Evolutionary conservation across 768 basidiomycete species (phyloP).

Genomic region (Hericium rajendrae): DNA sequence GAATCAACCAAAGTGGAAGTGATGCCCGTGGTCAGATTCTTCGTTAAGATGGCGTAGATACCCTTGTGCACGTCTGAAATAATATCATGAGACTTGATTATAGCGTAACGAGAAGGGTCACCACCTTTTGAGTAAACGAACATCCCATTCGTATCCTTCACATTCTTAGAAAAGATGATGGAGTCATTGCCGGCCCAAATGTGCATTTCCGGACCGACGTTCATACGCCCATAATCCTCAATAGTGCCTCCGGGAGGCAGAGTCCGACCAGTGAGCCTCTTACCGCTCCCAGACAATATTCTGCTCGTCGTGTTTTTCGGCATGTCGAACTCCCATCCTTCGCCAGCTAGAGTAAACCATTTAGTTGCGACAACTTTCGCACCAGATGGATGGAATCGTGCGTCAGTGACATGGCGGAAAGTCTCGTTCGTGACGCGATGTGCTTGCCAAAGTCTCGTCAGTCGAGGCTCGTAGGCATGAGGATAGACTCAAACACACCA

Average conservation of each 20-base stretch:
- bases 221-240: constrained; percentile 53
- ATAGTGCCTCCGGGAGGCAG: constrained; percentile 43
- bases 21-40: constrained; percentile 46
- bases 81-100: constrained; percentile 28
- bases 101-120: not conserved
- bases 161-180: constrained; percentile 60
- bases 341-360: constrained; percentile 71
- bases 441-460: constrained; percentile 18
- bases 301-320: constrained; percentile 22
- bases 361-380: constrained; percentile 61
- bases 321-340: constrained; percentile 60
- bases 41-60: constrained; percentile 62
- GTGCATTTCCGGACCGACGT: constrained; percentile 66
- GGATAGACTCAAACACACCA: not conserved
- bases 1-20: constrained; percentile 47
- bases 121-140: constrained; percentile 22
- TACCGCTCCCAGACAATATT: not conserved
- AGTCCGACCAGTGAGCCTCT: not conserved
- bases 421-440: constrained; percentile 62
- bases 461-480: not conserved
- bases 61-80: constrained; percentile 54
- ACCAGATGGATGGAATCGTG: constrained; percentile 63
- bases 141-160: constrained; percentile 32
- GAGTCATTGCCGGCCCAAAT: constrained; percentile 50
- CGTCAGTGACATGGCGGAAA: constrained; percentile 59